Conservation (phyloP, 768 basidiomycete species). For the Pisolithus marmoratus region DNA sequence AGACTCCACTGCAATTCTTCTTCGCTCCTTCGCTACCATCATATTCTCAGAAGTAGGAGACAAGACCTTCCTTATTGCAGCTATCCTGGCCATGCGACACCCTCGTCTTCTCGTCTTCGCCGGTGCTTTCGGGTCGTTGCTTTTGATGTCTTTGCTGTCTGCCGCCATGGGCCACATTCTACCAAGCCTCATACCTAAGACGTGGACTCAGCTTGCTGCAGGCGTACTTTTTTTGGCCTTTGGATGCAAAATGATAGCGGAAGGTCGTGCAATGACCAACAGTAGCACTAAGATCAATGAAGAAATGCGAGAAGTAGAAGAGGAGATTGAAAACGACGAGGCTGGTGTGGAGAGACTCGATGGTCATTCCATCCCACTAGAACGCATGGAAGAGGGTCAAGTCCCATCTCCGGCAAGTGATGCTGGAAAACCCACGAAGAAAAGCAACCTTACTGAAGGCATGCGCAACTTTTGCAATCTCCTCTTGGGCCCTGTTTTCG, state of each 20-base stretch:
- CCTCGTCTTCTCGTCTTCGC: conserved; percentile 79
- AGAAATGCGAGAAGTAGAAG: conserved; percentile 94
- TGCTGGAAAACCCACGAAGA: conserved; percentile 11
- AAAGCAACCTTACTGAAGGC: conserved; percentile 45
- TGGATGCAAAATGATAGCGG: conserved; percentile 83
- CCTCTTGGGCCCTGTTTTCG: conserved; percentile 87
- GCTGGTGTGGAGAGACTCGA: conserved; percentile 40
- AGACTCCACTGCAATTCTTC: conserved; percentile 41
- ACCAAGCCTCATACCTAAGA: conserved; percentile 68
- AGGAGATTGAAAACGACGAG: conserved; percentile 86
- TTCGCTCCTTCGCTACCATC: conserved; percentile 85
- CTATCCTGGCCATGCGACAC: conserved; percentile 91
- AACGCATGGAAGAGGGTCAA: conserved; percentile 71
- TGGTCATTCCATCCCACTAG: conserved; percentile 54
- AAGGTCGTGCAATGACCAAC: conserved; percentile 72
- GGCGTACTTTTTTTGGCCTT: conserved; percentile 85
- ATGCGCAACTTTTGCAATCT: conserved; percentile 78
- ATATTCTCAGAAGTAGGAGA: conserved; percentile 92
- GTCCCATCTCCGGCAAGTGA: conserved; percentile 9
- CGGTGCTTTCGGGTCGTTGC: conserved; percentile 83
- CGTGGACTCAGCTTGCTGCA: conserved; percentile 68
- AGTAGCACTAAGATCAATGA: conserved; percentile 83
- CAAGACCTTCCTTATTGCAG: conserved; percentile 88
- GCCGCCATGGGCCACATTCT: conserved; percentile 92
- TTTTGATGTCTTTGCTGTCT: conserved; percentile 90